Percentiles rank a stretch among this genome's conserved stretches.
These are phyloP conservation scores for Podila verticillata DNA, from an alignment of 192 early-diverging fungal species.

Conservation along the genomic window DNA sequence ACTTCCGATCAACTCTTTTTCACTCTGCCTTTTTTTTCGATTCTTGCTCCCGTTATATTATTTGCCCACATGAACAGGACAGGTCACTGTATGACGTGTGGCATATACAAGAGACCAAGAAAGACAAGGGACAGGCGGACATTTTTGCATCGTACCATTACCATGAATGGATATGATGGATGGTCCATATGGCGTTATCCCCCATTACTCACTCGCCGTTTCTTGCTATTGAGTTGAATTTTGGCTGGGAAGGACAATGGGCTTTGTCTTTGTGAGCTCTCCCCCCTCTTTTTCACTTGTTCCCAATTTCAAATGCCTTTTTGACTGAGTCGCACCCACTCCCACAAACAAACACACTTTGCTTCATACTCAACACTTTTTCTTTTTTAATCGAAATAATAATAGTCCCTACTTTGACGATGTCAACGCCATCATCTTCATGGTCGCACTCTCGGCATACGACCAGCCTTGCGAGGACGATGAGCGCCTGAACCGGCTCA, in stretches of 20 bases:
- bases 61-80: background rate
- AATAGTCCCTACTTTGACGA: conserved; percentile 76
- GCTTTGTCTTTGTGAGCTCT: background rate
- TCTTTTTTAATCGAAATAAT: background rate
- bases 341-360: background rate
- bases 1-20: background rate
- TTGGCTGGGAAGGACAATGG: too few relatives aligned
- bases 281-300: too few relatives aligned
- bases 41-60: background rate
- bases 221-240: too few relatives aligned
- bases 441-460: conserved; percentile 71
- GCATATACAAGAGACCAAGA: background rate
- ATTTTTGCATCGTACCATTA: too few relatives aligned
- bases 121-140: background rate
- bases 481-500: conserved; percentile 64
- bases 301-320: too few relatives aligned
- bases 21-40: background rate
- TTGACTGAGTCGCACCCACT: background rate
- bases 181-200: too few relatives aligned
- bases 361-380: background rate
- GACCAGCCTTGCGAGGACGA: conserved; percentile 75
- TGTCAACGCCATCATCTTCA: conserved; percentile 73
- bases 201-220: too few relatives aligned
- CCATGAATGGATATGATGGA: too few relatives aligned
- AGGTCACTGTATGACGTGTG: background rate